Evolutionary conservation across 2,329 filamentous ascomycete genomes (phyloP).

Genomic region (Grosmannia serpens): DNA sequence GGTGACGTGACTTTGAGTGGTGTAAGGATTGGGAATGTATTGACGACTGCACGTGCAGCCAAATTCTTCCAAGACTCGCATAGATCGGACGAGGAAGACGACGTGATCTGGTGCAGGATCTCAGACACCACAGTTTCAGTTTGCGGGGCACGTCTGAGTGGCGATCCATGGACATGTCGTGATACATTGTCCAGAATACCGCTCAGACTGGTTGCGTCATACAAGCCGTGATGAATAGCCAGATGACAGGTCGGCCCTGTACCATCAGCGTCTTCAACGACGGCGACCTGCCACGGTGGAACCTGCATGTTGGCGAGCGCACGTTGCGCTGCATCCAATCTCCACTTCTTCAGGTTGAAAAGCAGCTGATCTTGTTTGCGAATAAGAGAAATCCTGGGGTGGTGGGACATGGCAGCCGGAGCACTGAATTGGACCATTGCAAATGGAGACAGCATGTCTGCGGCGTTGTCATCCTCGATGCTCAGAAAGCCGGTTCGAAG

Average conservation of each 20-base stretch:
- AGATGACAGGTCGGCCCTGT: slow-evolving; percentile 22
- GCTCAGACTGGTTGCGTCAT: slow-evolving; percentile 67
- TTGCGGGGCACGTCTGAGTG: neutral
- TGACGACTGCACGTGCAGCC: slow-evolving; percentile 42
- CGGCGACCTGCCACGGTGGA: slow-evolving; percentile 52
- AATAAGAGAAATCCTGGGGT: neutral
- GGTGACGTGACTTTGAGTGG: slow-evolving; percentile 35
- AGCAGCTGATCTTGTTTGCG: neutral
- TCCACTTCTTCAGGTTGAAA: slow-evolving; percentile 27
- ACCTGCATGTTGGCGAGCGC: slow-evolving; percentile 33
- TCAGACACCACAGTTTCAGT: slow-evolving; percentile 24
- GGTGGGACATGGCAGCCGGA: neutral
- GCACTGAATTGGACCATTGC: slow-evolving; percentile 57
- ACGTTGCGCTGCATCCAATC: slow-evolving; percentile 16
- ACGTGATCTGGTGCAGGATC: slow-evolving; percentile 26
- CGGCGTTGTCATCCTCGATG: slow-evolving; percentile 43
- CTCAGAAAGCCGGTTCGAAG: slow-evolving; percentile 64
- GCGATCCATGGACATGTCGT: slow-evolving; percentile 21
- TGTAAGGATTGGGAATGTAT: slow-evolving; percentile 66
- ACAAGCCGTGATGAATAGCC: slow-evolving; percentile 67
- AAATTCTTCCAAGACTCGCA: slow-evolving; percentile 53
- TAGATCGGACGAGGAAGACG: slow-evolving; percentile 17
- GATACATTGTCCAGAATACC: slow-evolving; percentile 51
- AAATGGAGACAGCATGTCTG: slow-evolving; percentile 37
- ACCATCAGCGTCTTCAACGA: slow-evolving; percentile 29